Evolutionary conservation across 345 rosid genomes (phyloP).

Genomic region (Mallotus nudiflorus): DNA sequence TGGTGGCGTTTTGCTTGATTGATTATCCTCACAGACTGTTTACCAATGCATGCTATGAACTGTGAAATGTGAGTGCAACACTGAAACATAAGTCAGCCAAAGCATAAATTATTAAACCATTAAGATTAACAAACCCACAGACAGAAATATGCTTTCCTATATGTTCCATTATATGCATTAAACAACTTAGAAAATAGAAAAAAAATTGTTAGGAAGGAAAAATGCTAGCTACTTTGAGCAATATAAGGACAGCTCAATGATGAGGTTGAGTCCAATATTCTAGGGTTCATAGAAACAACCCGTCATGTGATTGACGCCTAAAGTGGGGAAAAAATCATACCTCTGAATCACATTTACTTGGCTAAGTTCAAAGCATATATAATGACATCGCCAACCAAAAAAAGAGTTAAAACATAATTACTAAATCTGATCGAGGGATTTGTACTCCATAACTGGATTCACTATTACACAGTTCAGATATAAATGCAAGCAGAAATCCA

Average conservation of each 20-base stretch:
- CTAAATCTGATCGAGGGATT: neutral
- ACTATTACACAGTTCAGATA: neutral
- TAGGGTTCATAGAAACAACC: too few species aligned
- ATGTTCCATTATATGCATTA: neutral
- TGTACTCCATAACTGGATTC: neutral
- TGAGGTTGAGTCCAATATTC: too few species aligned
- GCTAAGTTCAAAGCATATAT: neutral
- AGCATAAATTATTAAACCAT: neutral
- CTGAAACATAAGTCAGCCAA: neutral
- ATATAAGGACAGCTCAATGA: too few species aligned
- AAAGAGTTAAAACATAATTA: neutral
- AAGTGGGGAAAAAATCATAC: neutral
- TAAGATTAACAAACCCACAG: conserved; percentile 3
- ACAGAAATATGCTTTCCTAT: neutral
- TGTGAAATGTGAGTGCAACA: neutral
- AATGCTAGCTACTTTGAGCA: too few species aligned
- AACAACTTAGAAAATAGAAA: neutral
- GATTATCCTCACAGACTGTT: neutral
- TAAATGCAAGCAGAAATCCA: neutral
- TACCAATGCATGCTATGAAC: too few species aligned
- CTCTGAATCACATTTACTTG: neutral
- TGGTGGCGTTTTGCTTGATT: neutral
- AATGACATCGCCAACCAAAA: neutral
- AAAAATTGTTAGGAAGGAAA: neutral
- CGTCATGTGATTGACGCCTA: too few species aligned